A percentile compares a stretch with the other conserved stretches of the same genome.
phyloP scores from a whole-genome alignment of 164 flowering plant genomes.

The Magnolia kwangsiensis region DNA sequence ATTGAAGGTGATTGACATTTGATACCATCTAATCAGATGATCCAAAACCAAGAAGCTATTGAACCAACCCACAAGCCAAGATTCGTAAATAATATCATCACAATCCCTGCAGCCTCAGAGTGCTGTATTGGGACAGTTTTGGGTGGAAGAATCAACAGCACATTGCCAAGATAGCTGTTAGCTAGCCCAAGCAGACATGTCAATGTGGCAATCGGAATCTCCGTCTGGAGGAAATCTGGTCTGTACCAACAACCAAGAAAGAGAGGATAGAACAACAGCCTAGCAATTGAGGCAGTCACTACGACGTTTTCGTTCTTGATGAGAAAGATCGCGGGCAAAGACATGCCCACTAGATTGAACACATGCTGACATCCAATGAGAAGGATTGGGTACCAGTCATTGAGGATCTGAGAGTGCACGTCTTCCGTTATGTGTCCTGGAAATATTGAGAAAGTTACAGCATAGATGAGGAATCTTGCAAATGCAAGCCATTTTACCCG shows the following conservation, averaged over 20 bases:
- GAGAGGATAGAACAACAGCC: constrained; percentile 78
- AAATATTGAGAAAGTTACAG: constrained; percentile 79
- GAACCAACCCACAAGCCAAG: constrained; percentile 79
- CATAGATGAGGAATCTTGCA: constrained; percentile 57
- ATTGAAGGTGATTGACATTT: neutral
- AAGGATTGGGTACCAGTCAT: constrained; percentile 86
- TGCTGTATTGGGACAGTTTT: constrained; percentile 72
- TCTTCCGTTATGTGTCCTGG: constrained; percentile 93
- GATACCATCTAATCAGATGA: constrained; percentile 34
- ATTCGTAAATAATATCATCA: constrained; percentile 66
- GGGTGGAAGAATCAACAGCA: constrained; percentile 85
- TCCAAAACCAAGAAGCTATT: constrained; percentile 87
- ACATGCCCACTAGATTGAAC: constrained; percentile 86
- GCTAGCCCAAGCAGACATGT: constrained; percentile 85
- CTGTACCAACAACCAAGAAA: constrained; percentile 84
- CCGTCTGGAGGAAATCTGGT: constrained; percentile 68
- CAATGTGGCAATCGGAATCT: constrained; percentile 75
- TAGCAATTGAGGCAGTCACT: constrained; percentile 51
- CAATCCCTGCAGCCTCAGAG: constrained; percentile 78
- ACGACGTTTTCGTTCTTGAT: constrained; percentile 60
- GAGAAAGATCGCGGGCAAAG: constrained; percentile 60
- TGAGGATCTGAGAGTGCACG: constrained; percentile 69
- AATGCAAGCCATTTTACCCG: constrained; percentile 71
- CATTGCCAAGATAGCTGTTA: constrained; percentile 83
- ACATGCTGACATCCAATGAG: constrained; percentile 74